Conservation (phyloP, 2,329 filamentous ascomycete genomes). For the Rutstroemia sydowiana region DNA sequence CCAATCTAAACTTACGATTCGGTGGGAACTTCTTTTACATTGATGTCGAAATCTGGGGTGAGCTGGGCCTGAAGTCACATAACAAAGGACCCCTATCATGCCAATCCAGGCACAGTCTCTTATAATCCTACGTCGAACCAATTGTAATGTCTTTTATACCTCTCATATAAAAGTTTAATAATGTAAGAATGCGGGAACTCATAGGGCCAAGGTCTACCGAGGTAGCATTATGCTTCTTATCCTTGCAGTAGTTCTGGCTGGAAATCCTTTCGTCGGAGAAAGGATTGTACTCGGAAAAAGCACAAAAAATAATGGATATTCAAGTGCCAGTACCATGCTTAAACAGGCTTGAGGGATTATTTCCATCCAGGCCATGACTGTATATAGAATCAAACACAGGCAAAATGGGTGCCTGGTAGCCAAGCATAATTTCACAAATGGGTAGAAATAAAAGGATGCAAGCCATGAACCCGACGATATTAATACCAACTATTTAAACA, state of each 20-base stretch:
- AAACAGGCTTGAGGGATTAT: too few relatives aligned
- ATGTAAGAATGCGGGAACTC: neutral
- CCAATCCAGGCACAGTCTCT: neutral
- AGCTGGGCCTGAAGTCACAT: neutral
- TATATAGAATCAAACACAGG: too few relatives aligned
- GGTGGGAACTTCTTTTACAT: neutral
- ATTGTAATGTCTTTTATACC: neutral
- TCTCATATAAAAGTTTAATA: neutral
- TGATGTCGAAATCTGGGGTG: neutral
- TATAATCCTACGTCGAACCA: neutral
- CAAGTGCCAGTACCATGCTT: too few relatives aligned
- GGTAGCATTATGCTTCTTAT: neutral
- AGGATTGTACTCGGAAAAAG: neutral
- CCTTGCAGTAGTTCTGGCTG: neutral
- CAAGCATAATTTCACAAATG: too few relatives aligned
- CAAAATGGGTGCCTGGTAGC: neutral
- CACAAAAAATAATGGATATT: neutral
- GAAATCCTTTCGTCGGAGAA: neutral
- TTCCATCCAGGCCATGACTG: too few relatives aligned
- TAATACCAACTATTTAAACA: too few relatives aligned
- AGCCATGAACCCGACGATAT: neutral
- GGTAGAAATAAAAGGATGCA: neutral
- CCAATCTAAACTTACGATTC: neutral
- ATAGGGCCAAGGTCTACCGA: neutral
- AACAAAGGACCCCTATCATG: neutral